Base-by-base conservation (phyloP, 2,329 filamentous ascomycete genomes). In the Helotiales sp. region DNA sequence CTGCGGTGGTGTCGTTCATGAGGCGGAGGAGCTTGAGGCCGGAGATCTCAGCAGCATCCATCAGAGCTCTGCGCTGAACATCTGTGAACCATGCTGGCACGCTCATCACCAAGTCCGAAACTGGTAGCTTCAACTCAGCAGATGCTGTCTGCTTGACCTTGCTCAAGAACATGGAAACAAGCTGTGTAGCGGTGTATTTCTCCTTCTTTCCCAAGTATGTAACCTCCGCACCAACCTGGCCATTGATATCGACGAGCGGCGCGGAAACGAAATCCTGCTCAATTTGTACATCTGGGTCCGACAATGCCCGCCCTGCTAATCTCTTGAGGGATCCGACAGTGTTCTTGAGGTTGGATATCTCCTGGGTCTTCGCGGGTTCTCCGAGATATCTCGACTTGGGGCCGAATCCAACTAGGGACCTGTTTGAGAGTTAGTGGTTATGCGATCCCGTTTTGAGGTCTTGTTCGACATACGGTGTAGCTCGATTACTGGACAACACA, bases 311-410 rank as follows among this genome's bases (percentile, higher is more conserved):
- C 72, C 95, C 95, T 72, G 89, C 89, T 69, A 99, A 87, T 71
- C 95, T 91, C 81, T 96, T 96, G 71, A 99, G 84, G 67, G 86
- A 93, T 75, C 86, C 82, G 78, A 99, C 90, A 67, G 95, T 99
- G 84, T 99, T 99, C 83, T 98, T 99, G 72, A 98, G 86, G 83
- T 99, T 99, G 72, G 93, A 96, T 74, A 96, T 96, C 79, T 99
- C 95, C 80, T 97, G 93, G 67, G 93, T 98, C 86, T 98, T 98
- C 68, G 95, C 95, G 57, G 90, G 78, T 81, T 99, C 95, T 67
- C 95, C 95, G 66, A 99, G 84, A 75, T 96, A 96, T 80, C 95
- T 90, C 76, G 85, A 87, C 80, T 96, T 96, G 74, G 91, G 89
- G 60, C 92, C 91, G 77, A 99, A 99, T 71, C 91, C 93, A 70